Percentiles rank a stretch among this genome's conserved stretches.
Evolutionary conservation across 1,284 basidiomycete genomes (phyloP).

Genomic region (Tilletia setariae): DNA sequence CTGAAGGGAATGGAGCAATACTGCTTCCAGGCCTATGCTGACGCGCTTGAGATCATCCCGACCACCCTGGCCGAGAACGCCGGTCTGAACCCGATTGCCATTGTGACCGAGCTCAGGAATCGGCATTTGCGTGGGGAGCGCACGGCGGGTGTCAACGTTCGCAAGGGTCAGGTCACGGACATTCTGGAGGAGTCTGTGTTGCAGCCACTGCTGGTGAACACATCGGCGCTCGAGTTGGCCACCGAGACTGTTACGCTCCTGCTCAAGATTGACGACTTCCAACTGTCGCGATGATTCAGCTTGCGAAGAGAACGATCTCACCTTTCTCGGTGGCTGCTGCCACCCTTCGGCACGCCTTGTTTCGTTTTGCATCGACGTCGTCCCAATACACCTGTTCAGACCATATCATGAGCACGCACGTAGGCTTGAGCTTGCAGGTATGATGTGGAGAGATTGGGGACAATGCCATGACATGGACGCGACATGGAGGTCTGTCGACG

Average conservation of each 20-base stretch:
- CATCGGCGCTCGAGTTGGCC: slow-evolving; percentile 88
- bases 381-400: no score
- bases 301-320: neutral
- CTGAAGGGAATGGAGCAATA: slow-evolving; percentile 98
- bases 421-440: no score
- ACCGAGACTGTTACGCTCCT: slow-evolving; percentile 97
- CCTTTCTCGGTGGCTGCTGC: neutral
- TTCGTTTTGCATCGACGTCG: no score
- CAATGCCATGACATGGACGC: no score
- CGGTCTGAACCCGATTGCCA: slow-evolving; percentile 94
- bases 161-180: slow-evolving; percentile 87
- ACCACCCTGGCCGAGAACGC: slow-evolving; percentile 98
- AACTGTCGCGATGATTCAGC: slow-evolving; percentile 40
- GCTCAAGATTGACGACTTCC: slow-evolving; percentile 92
- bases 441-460: no score
- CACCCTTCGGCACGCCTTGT: no score
- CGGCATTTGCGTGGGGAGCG: slow-evolving; percentile 90
- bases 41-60: slow-evolving; percentile 95
- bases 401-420: no score
- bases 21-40: slow-evolving; percentile 97
- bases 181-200: slow-evolving; percentile 96
- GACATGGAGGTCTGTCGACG: no score
- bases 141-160: slow-evolving; percentile 94
- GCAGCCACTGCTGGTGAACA: slow-evolving; percentile 91
- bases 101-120: slow-evolving; percentile 96